Base-by-base conservation (phyloP, 225 moss, liverwort and hornwort genomes). In the Climacium dendroides region DNA sequence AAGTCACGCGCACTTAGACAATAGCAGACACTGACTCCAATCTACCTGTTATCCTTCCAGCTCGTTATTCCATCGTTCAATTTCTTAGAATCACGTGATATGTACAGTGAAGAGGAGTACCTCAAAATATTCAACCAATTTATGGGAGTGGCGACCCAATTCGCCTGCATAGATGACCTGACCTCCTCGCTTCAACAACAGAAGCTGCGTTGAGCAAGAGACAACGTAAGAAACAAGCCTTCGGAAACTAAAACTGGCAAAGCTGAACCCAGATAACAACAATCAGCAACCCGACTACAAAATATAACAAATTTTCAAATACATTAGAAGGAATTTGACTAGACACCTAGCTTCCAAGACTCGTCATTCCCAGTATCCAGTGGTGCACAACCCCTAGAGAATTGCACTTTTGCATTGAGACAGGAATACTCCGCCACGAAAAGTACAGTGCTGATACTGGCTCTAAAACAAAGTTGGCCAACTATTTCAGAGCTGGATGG, bases 121-220 rank as follows among this genome's bases (percentile, higher is more conserved):
- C 92, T 92, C 90, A 87, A 94, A 94, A 88, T 94, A 94, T 63
- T 94, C 90, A 4, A 94, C 91, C 87, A 94, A 91, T 60, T 92
- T 91, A 35, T 59, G 60, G 28, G 94, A 94, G 3, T 89, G 85
- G 78, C 87, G 92, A 65, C 94, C 94, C 87, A 94, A 82, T 84
- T 92, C 91, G 54, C 94, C 94, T 19, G 92, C 91, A 85, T 92
- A 94, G 71, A 94, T 94, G 73, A 94, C 91, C 88, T 86, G 91
- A 43, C 94, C 94, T 84, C 94, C 94, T 82, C 92, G 90, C 87
- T 94, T 94, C 87, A 94, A 78, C 79, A 94, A 85, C 60, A 92
- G 74, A 58, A 94, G 91, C 94, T 94, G 92, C 86, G 82, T 63
- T 26, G 39, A 85, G 63, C 59, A 83, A 50, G 25, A 74, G 57